Base-by-base conservation (phyloP, 169 alveolate genomes). In the Plasmodium knowlesi region DNA sequence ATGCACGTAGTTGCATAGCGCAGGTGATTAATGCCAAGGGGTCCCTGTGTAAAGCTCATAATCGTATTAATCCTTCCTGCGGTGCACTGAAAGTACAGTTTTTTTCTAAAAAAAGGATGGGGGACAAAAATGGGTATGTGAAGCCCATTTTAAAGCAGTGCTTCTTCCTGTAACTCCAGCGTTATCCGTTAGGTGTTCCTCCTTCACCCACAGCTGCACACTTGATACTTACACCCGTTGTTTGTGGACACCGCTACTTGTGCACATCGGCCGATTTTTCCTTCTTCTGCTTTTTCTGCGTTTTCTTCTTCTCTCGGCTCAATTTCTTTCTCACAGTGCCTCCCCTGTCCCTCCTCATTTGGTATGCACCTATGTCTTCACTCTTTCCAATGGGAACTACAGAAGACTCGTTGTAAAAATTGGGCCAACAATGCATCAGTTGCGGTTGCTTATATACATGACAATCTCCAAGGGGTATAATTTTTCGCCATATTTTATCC, bases 311-410 rank as follows among this genome's bases (percentile, higher is more conserved):
- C 74, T 90, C 95, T 72, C 95, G 82, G 67, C 84, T 90, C 57
- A 90, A 81, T 39, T 90, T 90, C 81, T 82, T 90, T 30, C 95
- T 72, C n/a, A 90, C 84, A n/a, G 95, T 90, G 28, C 95, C 95
- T 16, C 95, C 95, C 53, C 95, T 90, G 54, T 90, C 95, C 37
- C 95, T 81, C 43, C 95, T 34, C 95, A 90, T 90, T 90, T 90
- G 92, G 57, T 82, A 90, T 6, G 39, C 57, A 80, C 37, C 41
- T 67, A 71, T 50, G 50, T 78, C 54, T 32, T 37, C 53, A 30
- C 71, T 88, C 83, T 80, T 80, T 32, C 10, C 25, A 80, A 39
- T 57, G 54, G 73, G 16, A 25, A 46, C 28, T 50, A 90, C n/a
- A 70, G 82, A 90, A 19, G 89, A 41, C 32, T 88, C 57, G 14